These are phyloP conservation scores for Aphanomyces cochlioides DNA, from an alignment of 352 stramenopile genomes.

Conservation along the genomic window DNA sequence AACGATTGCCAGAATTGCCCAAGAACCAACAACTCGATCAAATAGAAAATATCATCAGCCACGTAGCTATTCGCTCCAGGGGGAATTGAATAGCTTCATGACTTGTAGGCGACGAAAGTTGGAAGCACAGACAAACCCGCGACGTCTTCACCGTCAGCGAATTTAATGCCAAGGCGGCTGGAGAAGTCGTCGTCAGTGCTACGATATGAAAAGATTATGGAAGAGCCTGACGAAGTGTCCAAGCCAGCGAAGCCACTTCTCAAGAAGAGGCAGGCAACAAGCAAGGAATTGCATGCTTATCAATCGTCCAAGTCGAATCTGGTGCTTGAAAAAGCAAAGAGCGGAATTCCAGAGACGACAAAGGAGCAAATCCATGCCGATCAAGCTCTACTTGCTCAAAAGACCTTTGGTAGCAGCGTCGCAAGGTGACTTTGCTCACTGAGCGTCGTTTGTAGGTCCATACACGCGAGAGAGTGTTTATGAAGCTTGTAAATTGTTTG, in stretches of 20 bases:
- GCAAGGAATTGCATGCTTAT: conserved; percentile 33
- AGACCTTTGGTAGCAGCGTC: conserved; percentile 45
- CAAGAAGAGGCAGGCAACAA: conserved; percentile 35
- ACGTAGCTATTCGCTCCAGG: neutral
- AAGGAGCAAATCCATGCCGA: conserved; percentile 15
- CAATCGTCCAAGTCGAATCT: too few species aligned
- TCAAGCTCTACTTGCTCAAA: conserved; percentile 57
- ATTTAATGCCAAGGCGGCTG: neutral
- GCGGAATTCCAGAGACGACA: neutral
- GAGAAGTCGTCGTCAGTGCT: neutral
- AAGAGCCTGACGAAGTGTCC: conserved; percentile 31
- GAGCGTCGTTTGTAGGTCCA: neutral
- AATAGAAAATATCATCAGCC: conserved; percentile 4
- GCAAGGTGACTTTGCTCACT: neutral
- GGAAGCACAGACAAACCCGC: neutral
- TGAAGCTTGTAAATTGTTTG: conserved; percentile 70
- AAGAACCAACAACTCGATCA: conserved; percentile 17
- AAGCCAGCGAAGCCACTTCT: conserved; percentile 49
- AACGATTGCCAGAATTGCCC: neutral
- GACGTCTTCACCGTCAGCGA: neutral
- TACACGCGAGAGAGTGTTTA: conserved; percentile 66
- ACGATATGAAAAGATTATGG: neutral
- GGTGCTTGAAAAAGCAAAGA: neutral
- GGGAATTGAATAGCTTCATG: neutral
- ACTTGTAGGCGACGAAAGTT: neutral